phyloP scores from a whole-genome alignment of 805 yeast species.

The Ogataea minuta region DNA sequence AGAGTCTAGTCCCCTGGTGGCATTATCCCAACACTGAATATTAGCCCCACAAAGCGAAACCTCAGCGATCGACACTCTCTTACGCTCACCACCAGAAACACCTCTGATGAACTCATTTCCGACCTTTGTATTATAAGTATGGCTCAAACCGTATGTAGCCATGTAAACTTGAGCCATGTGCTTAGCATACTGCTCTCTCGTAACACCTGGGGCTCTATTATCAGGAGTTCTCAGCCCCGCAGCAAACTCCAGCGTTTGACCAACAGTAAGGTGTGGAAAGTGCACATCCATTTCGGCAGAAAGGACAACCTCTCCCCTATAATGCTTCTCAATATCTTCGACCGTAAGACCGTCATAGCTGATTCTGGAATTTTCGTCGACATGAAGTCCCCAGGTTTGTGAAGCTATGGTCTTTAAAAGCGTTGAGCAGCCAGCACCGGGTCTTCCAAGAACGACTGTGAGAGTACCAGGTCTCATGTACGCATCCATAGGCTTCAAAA shows the following conservation, averaged over 20 bases:
- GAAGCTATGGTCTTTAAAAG: slow-evolving; percentile 57
- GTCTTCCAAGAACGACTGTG: slow-evolving; percentile 73
- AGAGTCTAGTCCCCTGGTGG: slow-evolving; percentile 70
- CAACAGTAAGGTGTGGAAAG: slow-evolving; percentile 66
- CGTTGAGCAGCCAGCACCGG: slow-evolving; percentile 80
- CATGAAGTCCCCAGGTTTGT: slow-evolving; percentile 57
- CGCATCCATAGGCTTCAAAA: slow-evolving; percentile 69
- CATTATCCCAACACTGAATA: slow-evolving; percentile 63
- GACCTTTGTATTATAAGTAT: slow-evolving; percentile 56
- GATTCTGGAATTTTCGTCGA: slow-evolving; percentile 45
- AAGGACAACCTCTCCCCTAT: slow-evolving; percentile 70
- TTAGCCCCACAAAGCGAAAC: slow-evolving; percentile 38
- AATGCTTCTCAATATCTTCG: slow-evolving; percentile 47
- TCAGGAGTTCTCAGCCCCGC: slow-evolving; percentile 61
- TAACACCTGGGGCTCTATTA: slow-evolving; percentile 58
- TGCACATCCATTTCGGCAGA: slow-evolving; percentile 71
- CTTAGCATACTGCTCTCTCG: slow-evolving; percentile 52
- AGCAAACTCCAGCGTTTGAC: slow-evolving; percentile 62
- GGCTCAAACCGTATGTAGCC: slow-evolving; percentile 37
- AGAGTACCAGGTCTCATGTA: slow-evolving; percentile 59
- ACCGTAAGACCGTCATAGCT: slow-evolving; percentile 56
- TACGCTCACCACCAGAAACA: slow-evolving; percentile 68
- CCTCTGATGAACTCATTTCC: slow-evolving; percentile 65
- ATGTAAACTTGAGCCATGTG: slow-evolving; percentile 45
- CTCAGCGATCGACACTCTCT: slow-evolving; percentile 64